phyloP scores from a whole-genome alignment of 768 basidiomycete species.

The Tremella fuciformis region DNA sequence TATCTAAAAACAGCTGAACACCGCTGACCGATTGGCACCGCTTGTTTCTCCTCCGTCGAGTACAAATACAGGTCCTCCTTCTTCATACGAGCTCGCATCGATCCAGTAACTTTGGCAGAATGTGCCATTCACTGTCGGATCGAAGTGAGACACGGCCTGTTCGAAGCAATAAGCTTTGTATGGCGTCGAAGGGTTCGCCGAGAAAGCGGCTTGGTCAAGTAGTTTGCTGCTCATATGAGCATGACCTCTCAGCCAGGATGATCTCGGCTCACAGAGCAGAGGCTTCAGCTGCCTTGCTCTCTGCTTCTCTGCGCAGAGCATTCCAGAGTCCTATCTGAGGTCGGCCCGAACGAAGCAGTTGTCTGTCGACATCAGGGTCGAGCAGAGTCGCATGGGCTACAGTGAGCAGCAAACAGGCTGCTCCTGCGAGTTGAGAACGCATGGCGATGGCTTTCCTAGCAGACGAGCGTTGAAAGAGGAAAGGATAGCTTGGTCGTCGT shows the following conservation, averaged over 20 bases:
- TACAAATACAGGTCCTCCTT: conserved; percentile 78
- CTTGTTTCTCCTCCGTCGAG: conserved; percentile 92
- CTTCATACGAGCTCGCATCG: conserved; percentile 72
- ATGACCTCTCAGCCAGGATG: too few relatives aligned
- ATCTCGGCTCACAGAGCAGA: not conserved
- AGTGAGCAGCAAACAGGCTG: conserved; percentile 4
- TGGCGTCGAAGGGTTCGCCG: not conserved
- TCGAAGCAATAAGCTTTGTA: conserved; percentile 60
- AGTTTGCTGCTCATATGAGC: not conserved
- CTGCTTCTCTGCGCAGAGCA: conserved; percentile 22
- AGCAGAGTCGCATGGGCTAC: conserved; percentile 6
- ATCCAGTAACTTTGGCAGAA: conserved; percentile 93
- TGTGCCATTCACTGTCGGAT: conserved; percentile 58
- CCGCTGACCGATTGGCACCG: conserved; percentile 62
- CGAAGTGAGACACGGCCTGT: conserved; percentile 83
- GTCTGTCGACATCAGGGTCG: conserved; percentile 23
- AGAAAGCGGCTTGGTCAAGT: conserved; percentile 1
- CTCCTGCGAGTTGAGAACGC: too few relatives aligned
- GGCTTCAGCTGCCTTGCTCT: not conserved
- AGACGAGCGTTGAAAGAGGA: too few relatives aligned
- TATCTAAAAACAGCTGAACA: not conserved
- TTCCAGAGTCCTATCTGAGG: conserved; percentile 42
- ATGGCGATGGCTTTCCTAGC: too few relatives aligned
- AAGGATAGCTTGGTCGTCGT: too few relatives aligned
- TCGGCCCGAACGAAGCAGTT: conserved; percentile 35